Evolutionary conservation across 805 yeast species (phyloP).

Genomic region (Starmerella potacharoeniae): DNA sequence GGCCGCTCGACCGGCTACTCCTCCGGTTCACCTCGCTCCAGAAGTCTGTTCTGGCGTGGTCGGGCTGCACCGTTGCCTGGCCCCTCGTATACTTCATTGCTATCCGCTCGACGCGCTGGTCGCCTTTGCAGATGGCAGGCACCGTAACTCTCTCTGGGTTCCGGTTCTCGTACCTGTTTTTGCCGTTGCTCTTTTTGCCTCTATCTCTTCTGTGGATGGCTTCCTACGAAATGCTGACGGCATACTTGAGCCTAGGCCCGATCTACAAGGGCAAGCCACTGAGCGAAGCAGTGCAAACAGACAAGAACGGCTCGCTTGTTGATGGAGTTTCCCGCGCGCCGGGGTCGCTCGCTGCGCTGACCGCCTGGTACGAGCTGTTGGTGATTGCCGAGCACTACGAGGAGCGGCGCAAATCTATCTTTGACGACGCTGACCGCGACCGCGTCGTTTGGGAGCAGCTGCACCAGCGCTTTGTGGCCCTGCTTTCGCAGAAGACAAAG

Average conservation of each 20-base stretch:
- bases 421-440: slow-evolving; percentile 26
- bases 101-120: neutral
- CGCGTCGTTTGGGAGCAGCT: slow-evolving; percentile 29
- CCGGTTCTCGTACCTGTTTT: neutral
- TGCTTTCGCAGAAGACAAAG: neutral
- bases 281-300: slow-evolving; percentile 21
- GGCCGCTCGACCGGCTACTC: neutral
- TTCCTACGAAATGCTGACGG: slow-evolving; percentile 24
- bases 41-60: neutral
- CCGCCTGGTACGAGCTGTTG: slow-evolving; percentile 32
- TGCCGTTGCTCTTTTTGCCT: slow-evolving; percentile 7
- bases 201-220: slow-evolving; percentile 23
- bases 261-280: slow-evolving; percentile 24
- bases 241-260: slow-evolving; percentile 32
- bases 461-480: neutral
- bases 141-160: slow-evolving; percentile 12
- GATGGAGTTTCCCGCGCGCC: slow-evolving; percentile 27
- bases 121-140: neutral
- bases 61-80: neutral
- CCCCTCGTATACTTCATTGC: slow-evolving; percentile 7
- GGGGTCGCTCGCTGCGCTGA: slow-evolving; percentile 23
- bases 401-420: slow-evolving; percentile 29
- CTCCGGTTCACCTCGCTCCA: neutral
- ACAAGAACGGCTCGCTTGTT: slow-evolving; percentile 31
- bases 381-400: slow-evolving; percentile 25